These are phyloP conservation scores for Aspergillaceae sp. DNA, from an alignment of 2,329 filamentous ascomycete species.

Conservation along the genomic window DNA sequence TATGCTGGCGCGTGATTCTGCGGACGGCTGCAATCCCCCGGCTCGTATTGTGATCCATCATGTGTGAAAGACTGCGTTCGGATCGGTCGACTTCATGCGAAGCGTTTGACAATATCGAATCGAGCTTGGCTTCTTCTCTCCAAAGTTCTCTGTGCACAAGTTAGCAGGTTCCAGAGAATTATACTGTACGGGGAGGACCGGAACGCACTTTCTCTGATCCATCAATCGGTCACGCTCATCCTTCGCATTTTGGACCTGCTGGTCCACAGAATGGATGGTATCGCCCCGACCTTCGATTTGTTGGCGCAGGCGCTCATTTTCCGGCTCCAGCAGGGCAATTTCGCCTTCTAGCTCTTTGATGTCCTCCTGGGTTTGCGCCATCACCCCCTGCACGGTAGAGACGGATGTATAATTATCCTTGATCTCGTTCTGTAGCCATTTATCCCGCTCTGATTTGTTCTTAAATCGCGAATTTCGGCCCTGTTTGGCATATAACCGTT, in stretches of 20 bases:
- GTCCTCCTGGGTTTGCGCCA: conserved; percentile 76
- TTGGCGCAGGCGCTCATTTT: conserved; percentile 61
- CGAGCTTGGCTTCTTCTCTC: conserved; percentile 80
- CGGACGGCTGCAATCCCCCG: conserved; percentile 80
- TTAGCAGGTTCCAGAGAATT: conserved; percentile 3
- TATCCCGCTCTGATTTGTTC: conserved; percentile 80
- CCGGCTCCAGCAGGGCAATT: conserved; percentile 63
- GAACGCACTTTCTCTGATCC: conserved; percentile 65
- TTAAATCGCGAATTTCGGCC: conserved; percentile 78
- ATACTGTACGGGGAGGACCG: neutral
- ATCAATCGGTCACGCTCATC: conserved; percentile 69
- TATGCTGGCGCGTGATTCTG: conserved; percentile 67
- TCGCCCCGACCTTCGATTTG: conserved; percentile 72
- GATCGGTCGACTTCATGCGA: conserved; percentile 68
- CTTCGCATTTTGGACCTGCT: conserved; percentile 67
- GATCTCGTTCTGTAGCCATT: conserved; percentile 71
- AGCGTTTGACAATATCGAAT: conserved; percentile 66
- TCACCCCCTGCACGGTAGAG: conserved; percentile 72
- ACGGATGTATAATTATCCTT: conserved; percentile 68
- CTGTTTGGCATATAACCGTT: conserved; percentile 84
- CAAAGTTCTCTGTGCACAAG: conserved; percentile 52
- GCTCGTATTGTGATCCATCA: conserved; percentile 83
- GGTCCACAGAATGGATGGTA: conserved; percentile 61
- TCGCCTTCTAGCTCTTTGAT: conserved; percentile 61
- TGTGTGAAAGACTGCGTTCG: conserved; percentile 67